Base-by-base conservation (phyloP, 345 rosid species). In the Leavenworthia alabamica region DNA sequence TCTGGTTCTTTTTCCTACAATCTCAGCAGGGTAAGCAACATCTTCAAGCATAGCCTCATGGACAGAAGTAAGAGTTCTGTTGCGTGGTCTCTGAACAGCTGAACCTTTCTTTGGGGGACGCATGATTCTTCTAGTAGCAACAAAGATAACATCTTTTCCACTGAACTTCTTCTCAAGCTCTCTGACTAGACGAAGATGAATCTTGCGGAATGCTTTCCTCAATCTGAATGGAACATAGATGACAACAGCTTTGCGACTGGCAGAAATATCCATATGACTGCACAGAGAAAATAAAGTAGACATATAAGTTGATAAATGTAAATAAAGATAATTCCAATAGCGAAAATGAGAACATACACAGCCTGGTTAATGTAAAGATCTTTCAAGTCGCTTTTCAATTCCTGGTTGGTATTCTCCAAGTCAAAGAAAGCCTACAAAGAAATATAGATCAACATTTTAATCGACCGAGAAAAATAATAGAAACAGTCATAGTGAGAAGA, bases 101-200 rank as follows among this genome's bases (percentile, higher is more conserved):
- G 95, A 92, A 13, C 98, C 95, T 42, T 86, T 92, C 90, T 92
- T 92, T 6, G 95, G 97, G 19, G 95, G 97, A 55, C 89, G 77
- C 67, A 80, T 14, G 17, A 89, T 89, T 78, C 95, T 89, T 20
- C 97, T 60, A 60, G 89, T 83, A 68, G 90, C 78, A 75, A 89
- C 59, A 47, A 90, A 22, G 6, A 87, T 70, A 46, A 90, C 93
- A 78, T 87, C 96, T 83, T 85, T 90, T 9, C 97, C 97, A 76
- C 96, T 85, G 86, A 90, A 90, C 54, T 90, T 90, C 64, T 90
- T 90, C 86, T 90, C 97, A 48, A 90, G 72, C 82, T 90, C 97
- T 58, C 97, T 80, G 23, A 85, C 95, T 41, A 86, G 89, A 41
- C 97, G 86, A 1, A 79, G 55, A 72, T 90, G 97, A 67, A 86